These are phyloP conservation scores for Corrigiola litoralis DNA, from an alignment of 179 eudicot genomes.

Conservation along the genomic window DNA sequence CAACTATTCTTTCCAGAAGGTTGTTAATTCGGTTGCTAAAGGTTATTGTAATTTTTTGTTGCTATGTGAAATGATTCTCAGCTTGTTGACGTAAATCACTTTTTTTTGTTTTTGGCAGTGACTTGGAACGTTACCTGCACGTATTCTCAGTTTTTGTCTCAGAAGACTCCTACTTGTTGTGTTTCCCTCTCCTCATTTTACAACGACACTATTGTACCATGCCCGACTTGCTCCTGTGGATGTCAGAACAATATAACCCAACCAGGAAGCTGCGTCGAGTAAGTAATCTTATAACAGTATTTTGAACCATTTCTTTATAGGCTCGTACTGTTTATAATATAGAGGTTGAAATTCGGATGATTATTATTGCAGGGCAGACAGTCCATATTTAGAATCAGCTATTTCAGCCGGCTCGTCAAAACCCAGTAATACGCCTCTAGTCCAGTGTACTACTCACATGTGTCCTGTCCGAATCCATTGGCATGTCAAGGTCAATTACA, in stretches of 20 bases:
- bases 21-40: background rate
- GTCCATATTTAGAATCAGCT: constrained; percentile 41
- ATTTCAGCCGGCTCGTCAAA: constrained; percentile 29
- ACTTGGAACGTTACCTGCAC: constrained; percentile 47
- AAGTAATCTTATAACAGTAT: constrained; percentile 8
- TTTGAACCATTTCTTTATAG: background rate
- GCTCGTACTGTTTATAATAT: constrained; percentile 1
- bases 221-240: constrained; percentile 46
- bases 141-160: constrained; percentile 41
- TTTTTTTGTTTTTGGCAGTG: constrained; percentile 30
- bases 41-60: background rate
- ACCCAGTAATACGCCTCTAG: constrained; percentile 24
- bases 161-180: constrained; percentile 43
- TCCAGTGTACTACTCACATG: constrained; percentile 42
- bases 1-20: background rate
- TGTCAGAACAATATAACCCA: constrained; percentile 43
- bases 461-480: constrained; percentile 45
- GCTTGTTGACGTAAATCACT: background rate
- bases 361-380: constrained; percentile 27
- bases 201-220: constrained; percentile 43
- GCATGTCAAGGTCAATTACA: constrained; percentile 46
- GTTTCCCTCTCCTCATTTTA: constrained; percentile 45
- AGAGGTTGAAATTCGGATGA: background rate
- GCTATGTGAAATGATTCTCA: background rate
- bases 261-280: constrained; percentile 43